Evolutionary conservation across 257 asterid species (phyloP), one percentile per base, ranked within the genome.

Genomic region (Solanum dulcamara): DNA sequence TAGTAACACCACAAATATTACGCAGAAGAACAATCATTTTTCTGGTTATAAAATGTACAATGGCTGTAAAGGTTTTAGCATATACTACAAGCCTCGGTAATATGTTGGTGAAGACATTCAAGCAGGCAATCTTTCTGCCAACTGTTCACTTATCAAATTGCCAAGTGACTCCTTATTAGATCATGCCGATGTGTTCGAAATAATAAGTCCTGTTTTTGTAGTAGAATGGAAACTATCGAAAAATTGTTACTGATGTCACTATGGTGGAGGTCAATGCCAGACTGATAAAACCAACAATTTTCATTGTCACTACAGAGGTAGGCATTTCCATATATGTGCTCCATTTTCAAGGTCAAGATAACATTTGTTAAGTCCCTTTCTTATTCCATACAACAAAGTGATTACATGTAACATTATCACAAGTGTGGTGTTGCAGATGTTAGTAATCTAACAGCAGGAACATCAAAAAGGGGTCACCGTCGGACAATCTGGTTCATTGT

Each of bases 201-300:
- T 33, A 26, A 8, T 67, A 67, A 10, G 26, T 0, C 3, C 44
- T 13, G 0, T 5, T 70, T 12, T 20, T 80, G 3, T 10, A 4
- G 1, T 85, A 88, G 35, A 85, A 81, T 28, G 86, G 88, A 35
- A 83, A 17, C 26, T 32, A 8, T 17, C 12, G 62, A 22, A 17
- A 0, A 14, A 15, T 1, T 67, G 75, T 67, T 3, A 67, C 26
- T 7, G 3, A 33, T 67, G 77, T 2, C 77, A 67, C 77, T 59
- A 28, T 10, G 20, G 4, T 10, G 64, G 42, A 26, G 28, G 38
- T 20, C 64, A 88, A 24, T 67, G 75, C 75, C 44, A 67, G 75
- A 33, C 46, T 17, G 92, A 24, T 22, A 8, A 22, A 9, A 55
- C 64, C 28, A 20, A 55, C 14, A 1, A 22, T 8, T 55, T 22